Evolutionary conservation across 306 rosid genomes (phyloP), one percentile per base, ranked within the genome.

Genomic region (Comarum palustre): DNA sequence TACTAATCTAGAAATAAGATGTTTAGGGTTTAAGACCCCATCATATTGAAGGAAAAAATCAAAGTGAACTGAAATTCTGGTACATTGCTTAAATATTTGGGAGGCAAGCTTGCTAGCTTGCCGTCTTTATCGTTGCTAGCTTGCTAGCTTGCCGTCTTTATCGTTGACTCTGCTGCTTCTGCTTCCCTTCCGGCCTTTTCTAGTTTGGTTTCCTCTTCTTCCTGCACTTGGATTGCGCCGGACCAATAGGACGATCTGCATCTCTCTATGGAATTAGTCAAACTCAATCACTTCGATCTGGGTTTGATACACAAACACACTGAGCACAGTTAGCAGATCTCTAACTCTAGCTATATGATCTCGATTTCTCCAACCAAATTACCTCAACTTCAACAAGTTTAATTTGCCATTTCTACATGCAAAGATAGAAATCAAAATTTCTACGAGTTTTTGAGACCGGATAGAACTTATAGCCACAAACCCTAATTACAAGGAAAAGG

Each of bases 81-180:
- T n/a, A n/a, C n/a, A n/a, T n/a, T n/a, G n/a, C n/a, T n/a, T n/a
- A n/a, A n/a, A n/a, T n/a, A n/a, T n/a, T n/a, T n/a, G 71, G 72
- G 70, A 29, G 15, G 59, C 45, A 5, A 39, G 51, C 19, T 2
- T 14, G 50, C 22, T 8, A 72, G 50, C 16, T 42, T n/a, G 24
- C 51, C 67, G 85, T 81, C 79, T 51, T 24, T 43, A 71, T 82
- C 74, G 69, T 79, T 75, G 86, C n/a, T n/a, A 39, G 51, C 19
- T 2, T 14, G 50, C 22, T 8, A 72, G 50, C 16, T n/a, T 11
- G 76, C 65, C 73, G 85, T 81, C 79, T 51, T 24, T 43, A 71
- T 82, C 74, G 69, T 79, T 75, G 86, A 82, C 83, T 46, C 41
- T 22, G 36, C 74, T 39, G 22, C 22, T 10, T 5, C 43, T 29